Base-by-base conservation (phyloP, 2,329 filamentous ascomycete species). In the Leptoxyphium fumago region DNA sequence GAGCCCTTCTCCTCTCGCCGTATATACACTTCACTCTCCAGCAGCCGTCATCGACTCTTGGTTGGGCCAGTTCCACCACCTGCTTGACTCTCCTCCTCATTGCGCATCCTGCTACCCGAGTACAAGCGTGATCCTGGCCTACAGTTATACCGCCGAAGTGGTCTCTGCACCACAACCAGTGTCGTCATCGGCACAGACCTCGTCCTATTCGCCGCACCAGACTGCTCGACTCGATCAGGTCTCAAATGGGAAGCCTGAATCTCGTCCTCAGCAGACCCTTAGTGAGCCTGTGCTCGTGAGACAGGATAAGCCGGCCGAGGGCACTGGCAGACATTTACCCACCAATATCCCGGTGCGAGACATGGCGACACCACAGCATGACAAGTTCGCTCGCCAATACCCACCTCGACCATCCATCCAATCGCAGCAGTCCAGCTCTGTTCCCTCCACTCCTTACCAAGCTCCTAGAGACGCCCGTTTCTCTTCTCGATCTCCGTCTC, bases 381-480 rank as follows among this genome's bases (percentile, higher is more conserved):
- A 51, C 40, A 45, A 47, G 44, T 49, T 48, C 44, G 44, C 52
- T 42, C 48, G 47, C 21, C 43, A 45, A 41, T 49, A 54, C 45
- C 53, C 50, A 38, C 42, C 52, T 40, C 51, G 55, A 43, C 51
- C 57, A 39, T 52, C 51, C n/a, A 43, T 57, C 18, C 46, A 55
- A 26, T 52, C 56, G 18, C 77, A 78, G 43, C 77, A 93, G 59
- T 93, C 89, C 18, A 94, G 75, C 60, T 96, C 89, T 8, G 84
- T 95, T 41, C 89, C 89, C 1, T 93, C 89, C 1, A 96, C 89
- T 2, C 91, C 89, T 8, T 84, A 89, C 58, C 88, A 95, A 61
- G 82, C 84, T 64, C 78, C 87, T 51, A 79, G 86, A 46, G 81
- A 88, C 55, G 82, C 91, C 57, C 82, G 82, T 2, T 84, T 83